A percentile compares a stretch with the other conserved stretches of the same genome.
Conservation (phyloP, 805 yeast species). For the Candida ascalaphidarum region DNA sequence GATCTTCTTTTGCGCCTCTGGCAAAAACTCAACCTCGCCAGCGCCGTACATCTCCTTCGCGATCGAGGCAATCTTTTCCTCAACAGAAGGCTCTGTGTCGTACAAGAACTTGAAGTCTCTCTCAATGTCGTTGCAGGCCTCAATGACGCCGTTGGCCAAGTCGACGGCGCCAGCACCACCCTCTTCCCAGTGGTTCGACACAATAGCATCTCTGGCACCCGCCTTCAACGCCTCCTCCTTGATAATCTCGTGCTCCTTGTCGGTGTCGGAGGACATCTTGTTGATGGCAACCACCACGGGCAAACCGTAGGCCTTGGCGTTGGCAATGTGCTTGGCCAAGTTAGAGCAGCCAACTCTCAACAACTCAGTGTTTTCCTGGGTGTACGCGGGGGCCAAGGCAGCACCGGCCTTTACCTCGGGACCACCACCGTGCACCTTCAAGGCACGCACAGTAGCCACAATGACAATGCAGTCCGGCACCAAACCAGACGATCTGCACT, state of each 20-base stretch:
- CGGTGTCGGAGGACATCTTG: constrained; percentile 68
- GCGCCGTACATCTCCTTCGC: constrained; percentile 79
- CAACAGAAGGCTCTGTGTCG: constrained; percentile 40
- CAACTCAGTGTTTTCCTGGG: constrained; percentile 61
- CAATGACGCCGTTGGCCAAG: constrained; percentile 62
- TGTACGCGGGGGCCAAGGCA: constrained; percentile 64
- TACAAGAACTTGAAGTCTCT: constrained; percentile 48
- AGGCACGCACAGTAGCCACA: constrained; percentile 79
- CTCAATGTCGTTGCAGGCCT: constrained; percentile 43
- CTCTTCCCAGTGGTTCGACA: constrained; percentile 80
- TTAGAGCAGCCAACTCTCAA: constrained; percentile 66
- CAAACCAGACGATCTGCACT: constrained; percentile 74
- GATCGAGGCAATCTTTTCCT: constrained; percentile 57
- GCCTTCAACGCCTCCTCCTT: constrained; percentile 62
- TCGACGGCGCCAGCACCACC: constrained; percentile 79
- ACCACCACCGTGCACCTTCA: constrained; percentile 84
- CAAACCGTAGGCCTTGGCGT: constrained; percentile 63
- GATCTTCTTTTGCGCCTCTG: constrained; percentile 62
- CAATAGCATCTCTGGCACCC: constrained; percentile 74
- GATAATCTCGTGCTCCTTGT: constrained; percentile 59
- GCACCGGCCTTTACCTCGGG: constrained; percentile 85
- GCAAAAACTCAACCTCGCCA: constrained; percentile 56
- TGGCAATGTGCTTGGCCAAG: constrained; percentile 67
- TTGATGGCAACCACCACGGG: constrained; percentile 81
- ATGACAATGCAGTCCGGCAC: constrained; percentile 71